Evolutionary conservation across 352 stramenopile genomes (phyloP).

Genomic region (Globisporangium lucens): DNA sequence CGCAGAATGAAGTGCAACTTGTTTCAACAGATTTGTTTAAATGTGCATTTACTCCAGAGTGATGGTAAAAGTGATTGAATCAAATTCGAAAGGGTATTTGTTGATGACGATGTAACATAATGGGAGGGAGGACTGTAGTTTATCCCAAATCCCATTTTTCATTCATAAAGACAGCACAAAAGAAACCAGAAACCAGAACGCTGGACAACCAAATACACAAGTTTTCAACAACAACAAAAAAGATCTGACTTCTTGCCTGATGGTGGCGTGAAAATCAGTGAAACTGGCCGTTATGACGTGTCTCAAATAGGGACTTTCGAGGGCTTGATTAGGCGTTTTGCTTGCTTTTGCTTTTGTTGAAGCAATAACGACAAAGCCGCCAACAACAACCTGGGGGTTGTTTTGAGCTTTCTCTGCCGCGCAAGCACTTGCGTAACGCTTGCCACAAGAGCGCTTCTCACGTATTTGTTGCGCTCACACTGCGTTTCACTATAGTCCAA

Average conservation of each 20-base stretch:
- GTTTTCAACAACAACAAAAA: neutral
- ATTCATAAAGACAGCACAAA: neutral
- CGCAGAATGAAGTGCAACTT: too few species aligned
- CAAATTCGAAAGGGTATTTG: too few species aligned
- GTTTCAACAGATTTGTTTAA: too few species aligned
- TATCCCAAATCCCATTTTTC: neutral
- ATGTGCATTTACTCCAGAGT: too few species aligned
- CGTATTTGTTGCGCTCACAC: neutral
- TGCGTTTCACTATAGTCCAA: neutral
- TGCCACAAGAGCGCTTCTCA: too few species aligned
- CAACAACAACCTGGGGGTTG: neutral
- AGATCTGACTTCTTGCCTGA: neutral
- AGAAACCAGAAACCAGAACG: neutral
- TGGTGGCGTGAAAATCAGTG: too few species aligned
- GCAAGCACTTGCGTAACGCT: neutral
- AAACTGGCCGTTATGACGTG: neutral
- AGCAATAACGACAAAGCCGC: neutral
- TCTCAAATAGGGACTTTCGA: neutral
- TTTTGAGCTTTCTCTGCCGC: neutral
- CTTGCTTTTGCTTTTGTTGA: neutral
- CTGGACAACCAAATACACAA: neutral
- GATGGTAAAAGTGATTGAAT: too few species aligned
- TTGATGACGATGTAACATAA: too few species aligned
- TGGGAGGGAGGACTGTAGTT: too few species aligned
- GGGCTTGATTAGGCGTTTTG: neutral